Evolutionary conservation across 2,329 filamentous ascomycete species (phyloP).

Genomic region (Hyphodiscus sp.): DNA sequence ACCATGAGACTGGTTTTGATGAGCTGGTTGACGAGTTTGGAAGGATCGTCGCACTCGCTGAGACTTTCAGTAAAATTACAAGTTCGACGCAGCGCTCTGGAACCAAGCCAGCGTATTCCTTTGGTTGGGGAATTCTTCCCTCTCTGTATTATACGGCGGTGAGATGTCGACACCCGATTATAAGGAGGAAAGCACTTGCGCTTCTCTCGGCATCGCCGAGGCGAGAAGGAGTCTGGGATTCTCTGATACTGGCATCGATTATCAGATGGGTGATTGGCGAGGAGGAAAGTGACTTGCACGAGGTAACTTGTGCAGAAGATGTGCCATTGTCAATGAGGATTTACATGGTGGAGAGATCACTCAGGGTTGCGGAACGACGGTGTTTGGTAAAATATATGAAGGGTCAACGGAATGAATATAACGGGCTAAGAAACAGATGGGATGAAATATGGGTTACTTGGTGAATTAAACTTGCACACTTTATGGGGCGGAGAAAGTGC

Average conservation of each 20-base stretch:
- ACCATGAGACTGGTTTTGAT: not conserved
- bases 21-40: not conserved
- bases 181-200: not conserved
- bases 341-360: not conserved
- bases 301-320: not conserved
- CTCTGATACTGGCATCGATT: not conserved
- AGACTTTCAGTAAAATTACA: not conserved
- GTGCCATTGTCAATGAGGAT: not conserved
- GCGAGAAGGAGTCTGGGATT: conserved; percentile 1
- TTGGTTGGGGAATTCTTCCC: not conserved
- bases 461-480: conserved; percentile 17
- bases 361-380: not conserved
- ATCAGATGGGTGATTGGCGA: not conserved
- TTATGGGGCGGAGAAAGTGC: too few species aligned
- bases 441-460: not conserved
- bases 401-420: not conserved
- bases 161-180: not conserved
- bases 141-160: not conserved
- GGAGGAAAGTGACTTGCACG: not conserved
- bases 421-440: not conserved
- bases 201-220: not conserved
- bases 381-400: not conserved
- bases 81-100: not conserved
- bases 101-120: not conserved
- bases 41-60: not conserved